Percentiles rank a stretch among this genome's conserved stretches.
Conservation (phyloP, 176 grass and related monocot species). For the Zizania latifolia region DNA sequence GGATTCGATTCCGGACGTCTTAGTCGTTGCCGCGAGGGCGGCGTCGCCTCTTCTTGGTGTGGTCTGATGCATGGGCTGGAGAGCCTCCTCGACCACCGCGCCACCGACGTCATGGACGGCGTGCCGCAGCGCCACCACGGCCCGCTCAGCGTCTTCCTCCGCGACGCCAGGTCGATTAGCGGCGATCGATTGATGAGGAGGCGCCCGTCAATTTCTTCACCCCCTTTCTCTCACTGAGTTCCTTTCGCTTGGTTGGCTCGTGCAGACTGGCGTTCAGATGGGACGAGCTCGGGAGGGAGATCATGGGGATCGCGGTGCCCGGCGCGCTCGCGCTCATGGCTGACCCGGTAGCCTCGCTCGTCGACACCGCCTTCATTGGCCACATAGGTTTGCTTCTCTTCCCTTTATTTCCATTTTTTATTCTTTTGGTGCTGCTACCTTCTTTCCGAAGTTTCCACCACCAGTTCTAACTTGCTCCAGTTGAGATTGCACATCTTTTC, state of each 20-base stretch:
- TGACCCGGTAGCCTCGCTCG: slow-evolving; percentile 76
- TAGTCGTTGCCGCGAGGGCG: neutral
- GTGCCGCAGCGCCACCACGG: neutral
- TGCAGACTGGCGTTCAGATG: slow-evolving; percentile 50
- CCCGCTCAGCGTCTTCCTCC: slow-evolving; percentile 46
- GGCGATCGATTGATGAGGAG: neutral
- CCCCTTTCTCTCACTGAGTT: neutral
- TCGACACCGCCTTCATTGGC: slow-evolving; percentile 84
- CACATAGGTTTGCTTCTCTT: slow-evolving; percentile 52
- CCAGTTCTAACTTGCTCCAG: neutral
- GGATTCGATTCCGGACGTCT: neutral
- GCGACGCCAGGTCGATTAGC: slow-evolving; percentile 28
- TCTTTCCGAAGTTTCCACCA: neutral
- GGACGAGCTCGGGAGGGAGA: slow-evolving; percentile 79
- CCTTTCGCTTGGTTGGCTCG: neutral
- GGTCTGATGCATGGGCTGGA: slow-evolving; percentile 1
- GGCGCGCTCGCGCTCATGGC: slow-evolving; percentile 70
- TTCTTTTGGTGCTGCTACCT: neutral
- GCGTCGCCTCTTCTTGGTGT: neutral
- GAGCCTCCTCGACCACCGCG: slow-evolving; percentile 13
- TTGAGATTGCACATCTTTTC: neutral
- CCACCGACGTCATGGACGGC: slow-evolving; percentile 21
- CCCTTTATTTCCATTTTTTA: neutral
- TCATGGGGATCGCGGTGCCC: slow-evolving; percentile 64
- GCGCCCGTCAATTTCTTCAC: neutral